Percentiles rank a stretch among this genome's conserved stretches.
phyloP scores from a whole-genome alignment of 306 rosid genomes.

The Quercus mongolica region DNA sequence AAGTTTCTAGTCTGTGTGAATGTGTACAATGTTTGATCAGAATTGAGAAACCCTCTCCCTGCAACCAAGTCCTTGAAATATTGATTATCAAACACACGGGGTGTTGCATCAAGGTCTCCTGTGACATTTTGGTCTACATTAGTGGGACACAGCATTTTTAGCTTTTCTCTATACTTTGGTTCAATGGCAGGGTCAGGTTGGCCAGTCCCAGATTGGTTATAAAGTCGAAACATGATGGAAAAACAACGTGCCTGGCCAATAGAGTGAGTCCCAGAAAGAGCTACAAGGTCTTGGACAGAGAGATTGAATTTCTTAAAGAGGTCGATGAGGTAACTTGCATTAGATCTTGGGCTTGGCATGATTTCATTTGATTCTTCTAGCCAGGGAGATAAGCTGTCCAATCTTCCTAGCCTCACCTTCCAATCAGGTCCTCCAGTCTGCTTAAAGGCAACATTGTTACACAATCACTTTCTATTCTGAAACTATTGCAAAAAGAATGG shows the following conservation, averaged over 20 bases:
- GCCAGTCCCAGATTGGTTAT: conserved; percentile 79
- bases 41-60: conserved; percentile 79
- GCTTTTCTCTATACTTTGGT: conserved; percentile 42
- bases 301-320: conserved; percentile 55
- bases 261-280: conserved; percentile 89
- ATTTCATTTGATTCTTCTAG: conserved; percentile 63
- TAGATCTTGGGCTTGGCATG: conserved; percentile 92
- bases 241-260: conserved; percentile 84
- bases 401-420: conserved; percentile 77
- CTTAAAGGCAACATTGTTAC: background rate
- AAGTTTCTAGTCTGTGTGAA: conserved; percentile 34
- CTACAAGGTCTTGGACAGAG: conserved; percentile 56
- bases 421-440: conserved; percentile 91
- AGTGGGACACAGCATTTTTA: conserved; percentile 53
- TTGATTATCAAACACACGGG: conserved; percentile 67
- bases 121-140: conserved; percentile 71
- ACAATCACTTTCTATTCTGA: background rate
- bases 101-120: conserved; percentile 73
- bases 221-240: conserved; percentile 84
- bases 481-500: background rate
- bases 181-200: conserved; percentile 71
- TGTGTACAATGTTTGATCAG: conserved; percentile 77
- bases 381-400: conserved; percentile 69
- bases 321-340: conserved; percentile 58
- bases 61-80: conserved; percentile 83